Evolutionary conservation across 2,329 filamentous ascomycete species (phyloP), one percentile per base, ranked within the genome.

Genomic region (Teratosphaeriaceae sp.): DNA sequence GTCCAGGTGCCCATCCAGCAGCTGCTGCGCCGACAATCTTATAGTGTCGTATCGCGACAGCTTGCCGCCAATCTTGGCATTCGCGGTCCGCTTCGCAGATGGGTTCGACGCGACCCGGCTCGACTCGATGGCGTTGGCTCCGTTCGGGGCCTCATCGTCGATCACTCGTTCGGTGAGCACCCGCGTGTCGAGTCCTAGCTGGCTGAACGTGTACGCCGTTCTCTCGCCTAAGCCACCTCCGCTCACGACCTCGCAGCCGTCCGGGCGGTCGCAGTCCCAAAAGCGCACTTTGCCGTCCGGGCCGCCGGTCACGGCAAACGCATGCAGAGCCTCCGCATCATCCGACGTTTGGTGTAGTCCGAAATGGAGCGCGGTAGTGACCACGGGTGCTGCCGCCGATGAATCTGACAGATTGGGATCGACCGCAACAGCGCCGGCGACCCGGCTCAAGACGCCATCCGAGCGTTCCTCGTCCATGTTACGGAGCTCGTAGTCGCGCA

Each of bases 231-330:
- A 40, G 1, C 40, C 33, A 9, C 88, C 71, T 0, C 90, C 90
- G 60, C 85, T 94, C 50, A 94, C 82, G 12, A 96, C 76, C 43
- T 76, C 73, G 30, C 87, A 95, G 46, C 80, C 78, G 58, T 95
- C 88, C 8, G 87, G 75, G 8, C 82, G 81, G 8, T 79, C 74
- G 12, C 92, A 74, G 59, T 98, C 90, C 92, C 92, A 98, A 66
- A 94, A 97, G 8, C 92, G 80, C 15, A 98, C 77, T 64, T 86
- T 92, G 66, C 85, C 87, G 64, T 97, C 92, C 9, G 85, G 85
- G 0, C 90, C 90, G 15, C 84, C 89, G 0, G 88, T 92, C 27
- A 98, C 70, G 36, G 96, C 78, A 61, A 92, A 96, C 0, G 86
- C 83, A 55, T 88, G 82, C 44, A 84, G 82, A 3, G 84, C 57